Evolutionary conservation across 2,329 filamentous ascomycete species (phyloP), one percentile per base, ranked within the genome.

Genomic region (Sporothrix variecibatus): DNA sequence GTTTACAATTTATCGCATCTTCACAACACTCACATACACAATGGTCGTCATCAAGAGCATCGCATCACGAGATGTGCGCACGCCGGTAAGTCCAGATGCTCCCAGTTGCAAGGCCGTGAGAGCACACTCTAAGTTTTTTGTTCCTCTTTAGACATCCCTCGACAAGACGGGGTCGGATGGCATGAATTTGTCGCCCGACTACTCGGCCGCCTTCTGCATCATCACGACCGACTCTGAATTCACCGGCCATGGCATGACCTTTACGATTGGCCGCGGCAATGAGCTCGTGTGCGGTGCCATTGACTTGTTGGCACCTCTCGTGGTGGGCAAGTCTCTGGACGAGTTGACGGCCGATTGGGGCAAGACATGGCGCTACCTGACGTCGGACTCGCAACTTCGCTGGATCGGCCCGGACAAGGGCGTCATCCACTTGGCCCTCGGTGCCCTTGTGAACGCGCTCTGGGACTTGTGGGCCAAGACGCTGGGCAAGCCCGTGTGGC

Each of bases 381-480:
- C 97, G 79, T 92, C 92, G 76, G 95, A 97, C 87, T 93, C 90
- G 78, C 94, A 97, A 83, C 87, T 97, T 72, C 93, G 94, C 74
- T 97, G 95, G 94, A 96, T 97, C 80, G 94, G 94, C 0, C 94
- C 94, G 0, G 94, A 97, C 80, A 97, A 97, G 84, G 94, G 94
- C 75, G 94, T 97, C 60, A 97, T 97, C 78, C 94, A 97, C 83
- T 92, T 98, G 8, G 94, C 94, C 0, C 90, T 97, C 11, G 94
- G 93, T 40, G 93, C 94, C 62, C 92, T 97, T 20, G 93, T 97
- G 78, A 97, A 97, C 82, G 94, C 94, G 17, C 87, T 97, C 79
- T 97, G 94, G 94, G 94, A 97, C 82, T 89, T 97, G n/a, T 97
- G 94, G 94, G 94, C 93, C 72, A 97, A 97, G 85, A 88, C 88